Evolutionary conservation across 2,329 filamentous ascomycete genomes (phyloP), one percentile per base, ranked within the genome.

Genomic region (Epichloe festucae): DNA sequence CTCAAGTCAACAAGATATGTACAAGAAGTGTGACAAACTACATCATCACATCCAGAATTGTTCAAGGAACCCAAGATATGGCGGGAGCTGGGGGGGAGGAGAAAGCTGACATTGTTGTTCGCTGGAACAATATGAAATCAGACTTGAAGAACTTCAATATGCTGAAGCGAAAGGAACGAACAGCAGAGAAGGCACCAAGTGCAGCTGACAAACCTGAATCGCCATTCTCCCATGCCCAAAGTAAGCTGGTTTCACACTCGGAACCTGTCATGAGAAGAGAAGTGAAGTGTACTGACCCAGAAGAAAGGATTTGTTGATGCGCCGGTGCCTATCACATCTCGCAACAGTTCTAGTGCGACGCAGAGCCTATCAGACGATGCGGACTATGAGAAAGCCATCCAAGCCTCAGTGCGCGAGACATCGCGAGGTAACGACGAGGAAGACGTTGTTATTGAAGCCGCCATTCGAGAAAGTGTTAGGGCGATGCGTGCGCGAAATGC

Each of bases 1-100:
- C 86, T 41, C 85, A 91, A 63, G 74, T 93, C 50, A 76, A 82
- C 55, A 88, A 84, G 56, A 68, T 77, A 45, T 84, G 88, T 57
- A 81, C 83, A 23, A 81, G 77, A 44, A 87, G 80, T 55, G 81
- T 88, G 17, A 75, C 87, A 47, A 89, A 87, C 57, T 91, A 91
- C 63, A 87, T 94, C 56, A 79, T 89, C 45, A 79, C 86, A 1
- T 85, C 87, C 2, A 76, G 88, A 45, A 85, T 87, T 47, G 74
- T 82, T 0, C 86, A 94, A 63, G 88, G 89, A 1, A 80, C 81
- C 54, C 78, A 82, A 43, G 85, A 90, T 48, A 75, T 81, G 57
- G 68, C 70, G 15, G 61, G 62, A 1, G 71, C 81, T 1, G 77
- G 74, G 0, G 62, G 6, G 6, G 76, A 78, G 54, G 85, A 91